Percentiles rank a stretch among this genome's conserved stretches.
These are phyloP conservation scores for Alternaria sp. DNA, from an alignment of 2,329 filamentous ascomycete genomes.

Conservation along the genomic window DNA sequence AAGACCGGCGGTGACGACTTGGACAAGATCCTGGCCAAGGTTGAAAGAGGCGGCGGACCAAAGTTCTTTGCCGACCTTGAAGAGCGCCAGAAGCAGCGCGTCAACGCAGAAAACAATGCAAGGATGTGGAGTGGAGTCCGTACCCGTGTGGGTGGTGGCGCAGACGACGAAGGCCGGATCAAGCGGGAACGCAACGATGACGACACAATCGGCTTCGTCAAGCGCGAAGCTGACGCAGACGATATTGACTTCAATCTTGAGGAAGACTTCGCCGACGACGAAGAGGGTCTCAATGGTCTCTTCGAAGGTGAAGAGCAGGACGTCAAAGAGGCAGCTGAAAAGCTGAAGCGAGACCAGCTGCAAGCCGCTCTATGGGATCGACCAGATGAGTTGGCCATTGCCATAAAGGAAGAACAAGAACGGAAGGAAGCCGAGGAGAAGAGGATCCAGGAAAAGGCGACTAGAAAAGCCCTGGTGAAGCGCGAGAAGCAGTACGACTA, in stretches of 20 bases:
- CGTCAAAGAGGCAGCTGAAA: constrained; percentile 69
- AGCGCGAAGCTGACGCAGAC: constrained; percentile 65
- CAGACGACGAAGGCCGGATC: constrained; percentile 50
- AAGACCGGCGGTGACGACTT: constrained; percentile 87
- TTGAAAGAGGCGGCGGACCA: constrained; percentile 72
- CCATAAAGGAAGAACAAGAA: constrained; percentile 73
- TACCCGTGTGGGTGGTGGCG: constrained; percentile 44
- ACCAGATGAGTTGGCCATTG: constrained; percentile 58
- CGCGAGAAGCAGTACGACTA: constrained; percentile 89
- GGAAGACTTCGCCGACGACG: constrained; percentile 82
- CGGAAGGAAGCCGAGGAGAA: constrained; percentile 73
- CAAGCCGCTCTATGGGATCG: constrained; percentile 85
- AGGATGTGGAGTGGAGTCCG: constrained; percentile 30
- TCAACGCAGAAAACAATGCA: constrained; percentile 45
- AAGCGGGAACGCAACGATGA: constrained; percentile 51
- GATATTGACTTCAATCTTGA: constrained; percentile 72
- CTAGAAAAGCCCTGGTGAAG: constrained; percentile 82
- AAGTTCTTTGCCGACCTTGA: constrained; percentile 71
- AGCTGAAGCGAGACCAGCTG: constrained; percentile 80
- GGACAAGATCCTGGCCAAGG: constrained; percentile 80
- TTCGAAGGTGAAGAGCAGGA: constrained; percentile 59
- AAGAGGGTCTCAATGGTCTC: constrained; percentile 65
- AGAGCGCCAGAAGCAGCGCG: constrained; percentile 60
- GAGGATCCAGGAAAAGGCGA: constrained; percentile 76
- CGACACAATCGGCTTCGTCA: constrained; percentile 52